A percentile compares a stretch with the other conserved stretches of the same genome.
Conservation (phyloP, 1,139 yeast species). For the Nadsonia commutata region DNA sequence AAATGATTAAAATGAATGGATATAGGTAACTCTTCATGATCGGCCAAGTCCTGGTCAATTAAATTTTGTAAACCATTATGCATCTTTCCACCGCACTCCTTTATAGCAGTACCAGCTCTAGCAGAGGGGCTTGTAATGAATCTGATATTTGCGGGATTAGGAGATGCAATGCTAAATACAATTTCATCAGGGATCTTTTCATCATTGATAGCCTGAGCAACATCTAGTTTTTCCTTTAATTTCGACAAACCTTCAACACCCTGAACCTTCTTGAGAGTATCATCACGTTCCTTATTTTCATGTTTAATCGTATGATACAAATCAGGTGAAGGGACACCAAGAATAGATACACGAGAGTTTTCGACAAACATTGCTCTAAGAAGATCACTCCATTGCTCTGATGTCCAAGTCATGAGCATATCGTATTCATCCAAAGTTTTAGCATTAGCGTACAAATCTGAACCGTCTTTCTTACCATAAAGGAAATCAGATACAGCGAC, state of each 20-base stretch:
- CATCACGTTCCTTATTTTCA: constrained; percentile 35
- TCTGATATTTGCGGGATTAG: constrained; percentile 60
- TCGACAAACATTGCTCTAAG: constrained; percentile 41
- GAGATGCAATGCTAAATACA: constrained; percentile 30
- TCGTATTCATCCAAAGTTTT: constrained; percentile 49
- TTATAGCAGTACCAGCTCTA: constrained; percentile 30
- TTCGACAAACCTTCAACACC: constrained; percentile 49
- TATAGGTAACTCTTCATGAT: constrained; percentile 44
- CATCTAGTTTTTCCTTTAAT: constrained; percentile 35
- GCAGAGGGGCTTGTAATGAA: constrained; percentile 61
- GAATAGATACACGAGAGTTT: constrained; percentile 55
- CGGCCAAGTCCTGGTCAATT: constrained; percentile 15
- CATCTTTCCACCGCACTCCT: constrained; percentile 1
- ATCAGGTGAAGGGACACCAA: constrained; percentile 60
- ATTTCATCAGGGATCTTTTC: constrained; percentile 58
- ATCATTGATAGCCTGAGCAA: constrained; percentile 58
- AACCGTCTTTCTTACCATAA: constrained; percentile 55
- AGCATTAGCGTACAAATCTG: constrained; percentile 40
- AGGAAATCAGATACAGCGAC: constrained; percentile 66
- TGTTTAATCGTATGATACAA: constrained; percentile 40
- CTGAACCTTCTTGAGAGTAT: constrained; percentile 34
- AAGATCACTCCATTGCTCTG: constrained; percentile 51
- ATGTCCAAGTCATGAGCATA: constrained; percentile 42
- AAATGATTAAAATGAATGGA: constrained; percentile 68
- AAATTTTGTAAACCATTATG: constrained; percentile 19